A percentile compares a stretch with the other conserved stretches of the same genome.
Evolutionary conservation across 306 rosid genomes (phyloP).

Genomic region (Begonia fuchsioides): DNA sequence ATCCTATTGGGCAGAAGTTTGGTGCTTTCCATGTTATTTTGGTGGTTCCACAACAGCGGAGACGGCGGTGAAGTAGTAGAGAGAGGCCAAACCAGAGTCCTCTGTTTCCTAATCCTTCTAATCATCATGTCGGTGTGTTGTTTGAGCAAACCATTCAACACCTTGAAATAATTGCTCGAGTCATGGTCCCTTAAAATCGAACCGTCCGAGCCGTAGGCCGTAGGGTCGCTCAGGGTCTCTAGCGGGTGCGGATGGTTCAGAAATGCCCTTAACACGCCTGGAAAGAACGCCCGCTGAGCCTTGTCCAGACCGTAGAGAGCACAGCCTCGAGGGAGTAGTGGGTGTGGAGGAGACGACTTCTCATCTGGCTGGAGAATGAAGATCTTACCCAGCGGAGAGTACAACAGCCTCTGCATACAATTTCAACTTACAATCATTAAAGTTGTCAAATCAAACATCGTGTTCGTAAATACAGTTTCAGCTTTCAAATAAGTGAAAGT

Average conservation of each 20-base stretch:
- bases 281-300: conserved; percentile 32
- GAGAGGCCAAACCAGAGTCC: conserved; percentile 47
- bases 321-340: conserved; percentile 52
- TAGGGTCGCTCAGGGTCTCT: conserved; percentile 75
- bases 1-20: no score
- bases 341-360: conserved; percentile 67
- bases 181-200: conserved; percentile 74
- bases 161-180: conserved; percentile 80
- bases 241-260: conserved; percentile 78
- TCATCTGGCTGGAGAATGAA: conserved; percentile 79
- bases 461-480: no score
- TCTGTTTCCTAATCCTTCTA: conserved; percentile 23
- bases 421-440: no score
- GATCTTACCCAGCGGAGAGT: conserved; percentile 68
- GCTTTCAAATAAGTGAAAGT: no score
- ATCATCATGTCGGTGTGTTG: conserved; percentile 25
- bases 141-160: conserved; percentile 39
- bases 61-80: conserved; percentile 10
- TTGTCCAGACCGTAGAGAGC: conserved; percentile 50
- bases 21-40: no score
- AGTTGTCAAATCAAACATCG: no score
- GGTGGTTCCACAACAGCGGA: no score
- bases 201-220: conserved; percentile 82
- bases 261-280: conserved; percentile 40
- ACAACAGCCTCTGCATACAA: conserved; percentile 37